These are phyloP conservation scores for Sherardia arvensis DNA, from an alignment of 257 asterid genomes.

Conservation along the genomic window DNA sequence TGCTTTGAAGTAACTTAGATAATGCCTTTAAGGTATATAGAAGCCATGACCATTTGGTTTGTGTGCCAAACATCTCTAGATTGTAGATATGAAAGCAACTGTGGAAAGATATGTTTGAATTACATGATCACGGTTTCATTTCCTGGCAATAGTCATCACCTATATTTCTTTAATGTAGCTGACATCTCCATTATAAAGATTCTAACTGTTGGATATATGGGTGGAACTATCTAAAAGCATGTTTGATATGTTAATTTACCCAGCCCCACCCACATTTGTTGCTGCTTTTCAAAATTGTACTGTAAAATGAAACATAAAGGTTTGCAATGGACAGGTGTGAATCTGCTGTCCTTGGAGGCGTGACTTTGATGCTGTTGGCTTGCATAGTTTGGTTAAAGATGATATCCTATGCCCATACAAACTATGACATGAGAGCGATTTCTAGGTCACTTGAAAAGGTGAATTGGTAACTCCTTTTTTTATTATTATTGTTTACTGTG, in stretches of 20 bases:
- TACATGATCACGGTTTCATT: not conserved
- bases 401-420: slow-evolving; percentile 92
- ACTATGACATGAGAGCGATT: slow-evolving; percentile 73
- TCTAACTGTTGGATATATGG: not conserved
- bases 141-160: too few relatives aligned
- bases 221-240: not conserved
- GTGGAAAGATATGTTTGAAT: not conserved
- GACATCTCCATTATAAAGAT: not conserved
- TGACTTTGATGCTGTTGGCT: slow-evolving; percentile 61
- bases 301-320: not conserved
- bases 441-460: slow-evolving; percentile 76
- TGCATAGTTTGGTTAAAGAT: slow-evolving; percentile 90
- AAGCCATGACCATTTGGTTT: not conserved
- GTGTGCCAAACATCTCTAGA: not conserved
- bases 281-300: not conserved
- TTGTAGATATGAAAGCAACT: not conserved
- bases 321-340: slow-evolving; percentile 63
- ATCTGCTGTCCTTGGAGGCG: slow-evolving; percentile 90
- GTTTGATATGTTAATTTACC: not conserved
- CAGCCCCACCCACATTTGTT: not conserved
- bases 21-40: not conserved
- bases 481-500: not conserved
- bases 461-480: slow-evolving; percentile 10
- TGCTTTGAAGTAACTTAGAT: not conserved
- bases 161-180: not conserved